Evolutionary conservation across 148 eudicot species (phyloP), one percentile per base, ranked within the genome.

Genomic region (Silene uniflora): DNA sequence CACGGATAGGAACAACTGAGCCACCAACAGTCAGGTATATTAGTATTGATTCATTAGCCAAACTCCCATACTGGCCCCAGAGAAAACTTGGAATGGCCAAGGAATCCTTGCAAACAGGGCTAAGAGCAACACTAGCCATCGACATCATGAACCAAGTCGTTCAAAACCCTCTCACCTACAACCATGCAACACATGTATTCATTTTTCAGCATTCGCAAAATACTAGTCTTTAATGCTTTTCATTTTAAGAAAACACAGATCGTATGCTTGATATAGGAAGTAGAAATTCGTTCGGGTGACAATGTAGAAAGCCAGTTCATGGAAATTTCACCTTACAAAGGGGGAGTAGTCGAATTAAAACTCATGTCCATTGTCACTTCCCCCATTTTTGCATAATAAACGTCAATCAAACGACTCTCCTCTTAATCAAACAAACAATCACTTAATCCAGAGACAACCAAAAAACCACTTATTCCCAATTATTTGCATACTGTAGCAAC

Each of bases 1-100:
- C 88, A 66, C 87, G 86, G 79, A 90, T 82, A 27, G 92, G 97
- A 62, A 87, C 71, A 84, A 87, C 86, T 24, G 89, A 89, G 17
- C 91, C 97, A 10, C 72, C 83, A 55, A 91, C 88, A 65, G 91
- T 84, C 65, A 91, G 69, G 83, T 83, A 87, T 66, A 89, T 81
- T 62, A 88, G 76, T 71, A 91, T 89, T 6, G 93, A 91, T 58
- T 91, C 89, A 72, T 78, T 69, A 13, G 73, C 29, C 76, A 81
- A 54, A 74, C 69, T 69, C 10, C 78, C 85, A 29, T 77, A 76
- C 65, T 80, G 83, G 69, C 83, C 81, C 0, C 74, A 75, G 24
- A 72, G 70, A 60, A 71, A 67, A 73, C 77, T 72, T 1, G 78
- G 75, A 47, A 79, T 71, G 65, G 73, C 66, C 76, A 72, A 72